Evolutionary conservation across 2,329 filamentous ascomycete genomes (phyloP).

Genomic region (Penicillium sp.): DNA sequence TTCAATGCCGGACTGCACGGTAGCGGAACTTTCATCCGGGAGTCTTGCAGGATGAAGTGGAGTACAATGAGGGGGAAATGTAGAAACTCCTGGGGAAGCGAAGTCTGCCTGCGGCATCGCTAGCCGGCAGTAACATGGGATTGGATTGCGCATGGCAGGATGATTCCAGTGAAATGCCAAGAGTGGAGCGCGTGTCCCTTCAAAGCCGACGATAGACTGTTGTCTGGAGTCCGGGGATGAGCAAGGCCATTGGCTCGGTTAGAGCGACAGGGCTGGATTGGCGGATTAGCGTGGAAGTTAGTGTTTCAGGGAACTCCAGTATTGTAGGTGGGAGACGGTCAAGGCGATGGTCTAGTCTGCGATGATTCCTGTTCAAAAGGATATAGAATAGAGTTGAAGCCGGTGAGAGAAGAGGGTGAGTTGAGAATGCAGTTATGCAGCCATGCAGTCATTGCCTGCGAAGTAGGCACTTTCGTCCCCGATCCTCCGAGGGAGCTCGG

Average conservation of each 20-base stretch:
- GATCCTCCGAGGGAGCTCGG: constrained; percentile 10
- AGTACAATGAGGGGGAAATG: neutral
- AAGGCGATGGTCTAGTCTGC: too few relatives aligned
- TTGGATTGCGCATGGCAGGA: neutral
- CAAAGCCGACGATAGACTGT: neutral
- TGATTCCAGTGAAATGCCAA: neutral
- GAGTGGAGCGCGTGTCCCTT: neutral
- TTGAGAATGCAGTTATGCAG: too few relatives aligned
- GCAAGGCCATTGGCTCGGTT: constrained; percentile 22
- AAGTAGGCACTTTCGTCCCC: too few relatives aligned
- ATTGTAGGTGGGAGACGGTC: too few relatives aligned
- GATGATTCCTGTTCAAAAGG: too few relatives aligned
- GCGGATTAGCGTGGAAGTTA: constrained; percentile 4
- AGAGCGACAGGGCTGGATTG: constrained; percentile 3
- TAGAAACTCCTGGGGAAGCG: neutral
- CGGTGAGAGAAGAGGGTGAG: neutral
- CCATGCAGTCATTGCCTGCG: too few relatives aligned
- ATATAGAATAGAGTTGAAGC: neutral
- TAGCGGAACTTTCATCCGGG: neutral
- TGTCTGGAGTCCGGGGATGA: constrained; percentile 3
- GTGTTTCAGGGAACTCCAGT: constrained; percentile 6
- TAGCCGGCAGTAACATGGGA: too few relatives aligned
- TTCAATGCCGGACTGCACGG: constrained; percentile 2
- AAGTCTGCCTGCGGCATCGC: neutral
- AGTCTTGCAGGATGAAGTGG: neutral